Evolutionary conservation across 1,284 basidiomycete species (phyloP), one percentile per base, ranked within the genome.

Genomic region (Malassezia brasiliensis): DNA sequence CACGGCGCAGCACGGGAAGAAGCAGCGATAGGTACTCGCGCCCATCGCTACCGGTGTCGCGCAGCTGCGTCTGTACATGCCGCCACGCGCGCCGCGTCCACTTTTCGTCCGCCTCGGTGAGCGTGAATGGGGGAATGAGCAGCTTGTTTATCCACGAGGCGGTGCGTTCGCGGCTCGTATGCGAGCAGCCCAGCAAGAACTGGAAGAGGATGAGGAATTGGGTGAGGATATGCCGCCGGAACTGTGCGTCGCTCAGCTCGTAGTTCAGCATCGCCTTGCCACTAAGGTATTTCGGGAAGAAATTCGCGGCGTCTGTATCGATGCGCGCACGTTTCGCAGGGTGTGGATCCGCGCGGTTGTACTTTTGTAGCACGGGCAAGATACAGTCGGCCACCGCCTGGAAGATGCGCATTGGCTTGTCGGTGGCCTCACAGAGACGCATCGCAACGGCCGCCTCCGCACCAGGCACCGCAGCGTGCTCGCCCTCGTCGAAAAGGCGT

Each of bases 261-360:
- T 90, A 83, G 49, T 87, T 87, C 28, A 91, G 79, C 19, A 93
- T 77, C 42, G 88, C 86, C 0, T 86, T 84, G 56, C 84, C 88
- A 0, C 88, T 90, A 40, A 93, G 78, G 75, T 87, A 90, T 70
- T 90, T 90, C 12, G 89, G 88, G 68, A 90, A 91, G 76, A 90
- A 90, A 72, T 88, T 88, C 62, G 52, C 60, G 17, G 31, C 25
- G 32, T 25, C 19, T 15, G 22, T 4, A 15, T 45, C 42, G 32
- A 32, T 15, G 9, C 19, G 15, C 12, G 25, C 31, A 6, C 22
- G 20, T 8, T 35, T 32, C 17, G 31, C 5, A 7, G 45, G 32
- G 12, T 35, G 32, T 9, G 32, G 12, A 11, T 36, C 45, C 2
- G 25, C n/a, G 5, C 19, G 14, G 42, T 45, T 45, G 22, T 45